Percentiles rank a stretch among this genome's conserved stretches.
Conservation (phyloP, 2,329 filamentous ascomycete species). For the Arthrobotrys musiformis region DNA sequence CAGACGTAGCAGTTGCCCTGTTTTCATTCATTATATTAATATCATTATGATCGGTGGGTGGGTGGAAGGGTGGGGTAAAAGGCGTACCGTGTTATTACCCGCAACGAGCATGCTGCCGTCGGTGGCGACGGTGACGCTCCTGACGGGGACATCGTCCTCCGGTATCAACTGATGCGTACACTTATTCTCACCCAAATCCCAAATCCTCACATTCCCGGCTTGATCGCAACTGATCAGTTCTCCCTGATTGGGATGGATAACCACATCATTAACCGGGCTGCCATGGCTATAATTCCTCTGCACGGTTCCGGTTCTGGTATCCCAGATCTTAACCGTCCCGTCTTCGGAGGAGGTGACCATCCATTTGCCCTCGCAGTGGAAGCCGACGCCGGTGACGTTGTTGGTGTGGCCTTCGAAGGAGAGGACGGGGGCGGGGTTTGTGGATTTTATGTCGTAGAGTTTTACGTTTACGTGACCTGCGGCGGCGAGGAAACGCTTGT, state of each 20-base stretch:
- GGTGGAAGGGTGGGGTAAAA: not conserved
- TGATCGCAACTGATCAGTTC: conserved; percentile 97
- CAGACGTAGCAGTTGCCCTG: conserved; percentile 98
- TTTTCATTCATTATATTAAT: not conserved
- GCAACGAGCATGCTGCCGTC: conserved; percentile 93
- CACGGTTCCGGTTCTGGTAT: conserved; percentile 83
- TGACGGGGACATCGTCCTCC: conserved; percentile 91
- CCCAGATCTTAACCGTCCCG: conserved; percentile 96
- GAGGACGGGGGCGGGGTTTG: conserved; percentile 92
- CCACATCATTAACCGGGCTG: conserved; percentile 91
- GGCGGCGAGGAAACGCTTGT: conserved; percentile 90
- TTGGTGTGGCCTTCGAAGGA: conserved; percentile 95
- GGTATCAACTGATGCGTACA: conserved; percentile 96
- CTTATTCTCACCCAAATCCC: conserved; percentile 96
- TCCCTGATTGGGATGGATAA: conserved; percentile 99
- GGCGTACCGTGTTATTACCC: conserved; percentile 82
- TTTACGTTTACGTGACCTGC: conserved; percentile 84
- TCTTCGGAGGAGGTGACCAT: conserved; percentile 99
- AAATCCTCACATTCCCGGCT: conserved; percentile 89
- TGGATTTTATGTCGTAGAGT: conserved; percentile 97
- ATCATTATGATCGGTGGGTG: not conserved
- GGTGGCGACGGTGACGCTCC: conserved; percentile 93
- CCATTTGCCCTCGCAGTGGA: conserved; percentile 99
- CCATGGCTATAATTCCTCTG: conserved; percentile 94
- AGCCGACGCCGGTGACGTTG: conserved; percentile 95